Evolutionary conservation across 2,329 filamentous ascomycete genomes (phyloP), one percentile per base, ranked within the genome.

Genomic region (Aureobasidium sp.): DNA sequence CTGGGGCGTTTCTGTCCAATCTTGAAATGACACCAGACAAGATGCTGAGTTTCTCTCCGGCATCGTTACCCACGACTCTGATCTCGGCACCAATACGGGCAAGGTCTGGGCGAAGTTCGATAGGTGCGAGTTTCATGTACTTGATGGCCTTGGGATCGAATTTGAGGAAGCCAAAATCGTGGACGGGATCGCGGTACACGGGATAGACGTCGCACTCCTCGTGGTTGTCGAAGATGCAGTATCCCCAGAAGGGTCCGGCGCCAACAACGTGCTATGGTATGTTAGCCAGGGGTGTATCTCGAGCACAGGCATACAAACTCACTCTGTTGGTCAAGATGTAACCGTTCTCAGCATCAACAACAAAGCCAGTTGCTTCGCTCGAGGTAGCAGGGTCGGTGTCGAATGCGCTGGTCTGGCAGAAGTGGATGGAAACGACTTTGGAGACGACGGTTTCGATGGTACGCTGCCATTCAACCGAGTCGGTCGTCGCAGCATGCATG

Each of bases 211-310:
- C 93, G 62, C 93, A 93, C 75, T 86, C 83, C 68, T 98, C 93
- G 70, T 98, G 93, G 67, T 98, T 98, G 70, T 98, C 94, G 68
- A 98, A 98, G 61, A 98, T 90, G 67, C 88, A 90, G 72, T 95
- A 96, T 42, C 93, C 93, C 86, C 91, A 97, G 71, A 98, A 98
- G 1, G 93, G 93, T 1, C 93, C 93, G 1, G 93, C 80, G 59
- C 93, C 90, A 37, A 97, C 93, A 27, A 98, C 93, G 73, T 98
- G 93, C 55, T 62, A 78, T 19, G 19, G 12, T 12, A 3, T 16
- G 25, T 37, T 21, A 50, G 40, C 42, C 27, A 27, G 7, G 19
- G 12, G 40, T 24, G 16, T 12, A 14, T 11, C 8, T 2, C 1
- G 11, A 25, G 22, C 10, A 0, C 17, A 7, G 37, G 40, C 3